Base-by-base conservation (phyloP, 2,329 filamentous ascomycete species). In the Fusarium kyushuense region DNA sequence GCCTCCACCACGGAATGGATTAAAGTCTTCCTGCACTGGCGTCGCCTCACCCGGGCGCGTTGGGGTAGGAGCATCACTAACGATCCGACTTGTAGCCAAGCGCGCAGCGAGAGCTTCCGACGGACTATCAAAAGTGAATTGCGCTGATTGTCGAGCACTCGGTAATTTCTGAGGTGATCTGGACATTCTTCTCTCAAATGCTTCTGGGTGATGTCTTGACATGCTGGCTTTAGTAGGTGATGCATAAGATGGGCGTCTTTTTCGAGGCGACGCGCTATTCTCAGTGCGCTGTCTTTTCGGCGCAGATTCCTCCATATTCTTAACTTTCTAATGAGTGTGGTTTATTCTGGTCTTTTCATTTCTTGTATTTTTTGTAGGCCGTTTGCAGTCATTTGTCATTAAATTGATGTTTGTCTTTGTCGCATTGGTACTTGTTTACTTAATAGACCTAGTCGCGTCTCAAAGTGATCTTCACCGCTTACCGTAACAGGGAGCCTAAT, bases 191-290 rank as follows among this genome's bases (percentile, higher is more conserved):
- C 83, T 81, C 57, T 83, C 79, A 33, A 89, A 77, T 9, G 89
- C 80, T 13, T 88, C 84, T 1, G 89, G 87, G 63, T 90, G 86
- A 47, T 86, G 84, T 66, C 86, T 85, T 58, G 88, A 82, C 16
- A 91, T 78, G 71, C 88, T 92, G 14, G 89, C 84, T 74, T 84
- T 87, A 0, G 89, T 91, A 0, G 90, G 89, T n/a, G 89, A 90
- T 54, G 86, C 86, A 73, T 89, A 91, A 1, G 89, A 90, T 1
- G 86, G 84, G 1, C 83, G 83, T 46, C 72, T 73, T 32, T 72
- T 76, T 59, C 70, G 75, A 35, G 74, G 70, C 32, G 57, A 72
- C 74, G 52, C 71, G 72, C 67, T 82, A 74, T 51, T 57, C 48
- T 59, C 75, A 46, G 64, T 82, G 75, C 88, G 89, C 73, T 88